phyloP scores from a whole-genome alignment of 1,284 basidiomycete species.

The Leucoagaricus sp. region DNA sequence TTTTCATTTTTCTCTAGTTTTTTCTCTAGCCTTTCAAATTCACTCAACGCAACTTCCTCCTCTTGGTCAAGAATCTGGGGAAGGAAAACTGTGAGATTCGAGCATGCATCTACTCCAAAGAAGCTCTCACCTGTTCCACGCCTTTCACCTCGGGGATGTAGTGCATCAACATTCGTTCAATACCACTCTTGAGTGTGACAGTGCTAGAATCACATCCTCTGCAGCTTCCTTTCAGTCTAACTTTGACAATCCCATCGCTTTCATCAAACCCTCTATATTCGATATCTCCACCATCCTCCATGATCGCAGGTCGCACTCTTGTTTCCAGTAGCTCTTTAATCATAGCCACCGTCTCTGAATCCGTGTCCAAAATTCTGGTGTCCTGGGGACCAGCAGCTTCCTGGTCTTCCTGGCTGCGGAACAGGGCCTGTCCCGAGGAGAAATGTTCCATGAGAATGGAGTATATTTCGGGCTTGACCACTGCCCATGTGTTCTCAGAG shows the following conservation, averaged over 20 bases:
- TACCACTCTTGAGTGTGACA: conserved; percentile 94
- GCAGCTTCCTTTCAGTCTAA: conserved; percentile 96
- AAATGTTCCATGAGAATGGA: conserved; percentile 98
- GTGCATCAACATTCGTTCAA: conserved; percentile 99
- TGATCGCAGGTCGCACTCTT: conserved; percentile 92
- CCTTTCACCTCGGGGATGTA: conserved; percentile 97
- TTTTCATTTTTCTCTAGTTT: conserved; percentile 53
- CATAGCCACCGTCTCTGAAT: conserved; percentile 98
- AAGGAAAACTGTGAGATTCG: not conserved
- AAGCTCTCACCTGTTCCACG: conserved; percentile 81
- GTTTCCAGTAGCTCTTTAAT: conserved; percentile 98
- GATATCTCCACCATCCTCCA: conserved; percentile 93
- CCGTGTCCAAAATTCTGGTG: conserved; percentile 93
- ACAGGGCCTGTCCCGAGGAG: conserved; percentile 84
- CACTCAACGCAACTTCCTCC: conserved; percentile 84
- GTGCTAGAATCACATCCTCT: conserved; percentile 91
- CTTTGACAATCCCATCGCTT: conserved; percentile 67
- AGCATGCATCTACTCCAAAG: conserved; percentile 23
- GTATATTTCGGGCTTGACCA: conserved; percentile 98
- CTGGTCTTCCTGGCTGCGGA: conserved; percentile 76
- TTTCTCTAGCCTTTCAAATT: conserved; percentile 92
- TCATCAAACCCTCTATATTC: conserved; percentile 78
- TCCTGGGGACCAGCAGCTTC: conserved; percentile 89
- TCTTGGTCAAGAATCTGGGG: conserved; percentile 85
- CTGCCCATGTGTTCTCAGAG: conserved; percentile 81